phyloP scores from a whole-genome alignment of 345 rosid genomes.

The Physaria fendleri region DNA sequence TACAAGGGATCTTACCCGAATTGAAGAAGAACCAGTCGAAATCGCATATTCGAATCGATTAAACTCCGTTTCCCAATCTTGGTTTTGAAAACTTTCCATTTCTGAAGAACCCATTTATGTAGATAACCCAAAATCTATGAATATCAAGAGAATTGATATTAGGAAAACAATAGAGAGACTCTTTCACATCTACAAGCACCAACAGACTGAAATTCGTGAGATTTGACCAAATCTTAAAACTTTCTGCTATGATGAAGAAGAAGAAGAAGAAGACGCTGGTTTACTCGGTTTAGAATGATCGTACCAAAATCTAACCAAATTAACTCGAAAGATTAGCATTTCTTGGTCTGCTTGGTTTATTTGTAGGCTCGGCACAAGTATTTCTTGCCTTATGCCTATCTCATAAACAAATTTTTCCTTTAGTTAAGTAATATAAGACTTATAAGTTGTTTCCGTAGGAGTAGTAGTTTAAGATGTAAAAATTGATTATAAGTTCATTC shows the following conservation, averaged over 20 bases:
- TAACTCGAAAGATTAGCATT: too few species aligned
- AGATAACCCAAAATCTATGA: not conserved
- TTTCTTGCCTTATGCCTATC: too few species aligned
- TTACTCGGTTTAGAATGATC: not conserved
- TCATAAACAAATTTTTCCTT: too few species aligned
- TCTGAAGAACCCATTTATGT: slow-evolving; percentile 20
- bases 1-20: slow-evolving; percentile 33
- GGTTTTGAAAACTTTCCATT: not conserved
- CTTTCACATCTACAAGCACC: not conserved
- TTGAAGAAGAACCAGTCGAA: slow-evolving; percentile 28
- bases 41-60: slow-evolving; percentile 30
- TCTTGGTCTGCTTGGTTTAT: too few species aligned
- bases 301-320: not conserved
- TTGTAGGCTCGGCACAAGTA: too few species aligned
- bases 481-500: too few species aligned
- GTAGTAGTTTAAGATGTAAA: too few species aligned
- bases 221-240: not conserved
- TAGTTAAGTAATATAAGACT: too few species aligned
- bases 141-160: not conserved
- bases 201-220: not conserved
- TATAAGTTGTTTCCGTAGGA: too few species aligned
- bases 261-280: not conserved
- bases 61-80: slow-evolving; percentile 42
- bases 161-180: not conserved
- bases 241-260: too few species aligned